Evolutionary conservation across 202 grass and related monocot species (phyloP).

Genomic region (Thinopyrum obtusiflorum): DNA sequence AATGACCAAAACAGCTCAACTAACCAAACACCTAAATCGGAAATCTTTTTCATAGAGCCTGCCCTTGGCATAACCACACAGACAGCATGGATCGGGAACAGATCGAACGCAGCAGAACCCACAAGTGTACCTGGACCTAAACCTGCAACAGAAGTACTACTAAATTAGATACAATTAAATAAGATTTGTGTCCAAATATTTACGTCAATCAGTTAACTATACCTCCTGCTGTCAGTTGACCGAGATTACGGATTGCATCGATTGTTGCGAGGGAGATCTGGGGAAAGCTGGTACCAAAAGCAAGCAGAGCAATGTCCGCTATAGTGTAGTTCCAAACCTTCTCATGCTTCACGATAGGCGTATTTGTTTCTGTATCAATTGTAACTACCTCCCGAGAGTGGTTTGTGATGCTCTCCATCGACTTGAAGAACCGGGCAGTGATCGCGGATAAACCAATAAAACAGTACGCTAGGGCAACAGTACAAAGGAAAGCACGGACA

Average conservation of each 20-base stretch:
- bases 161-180: not conserved
- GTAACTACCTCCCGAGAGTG: conserved; percentile 48
- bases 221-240: conserved; percentile 87
- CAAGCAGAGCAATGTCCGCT: conserved; percentile 78
- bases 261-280: conserved; percentile 90
- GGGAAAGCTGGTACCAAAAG: conserved; percentile 93
- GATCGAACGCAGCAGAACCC: conserved; percentile 88
- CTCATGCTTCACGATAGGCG: conserved; percentile 47
- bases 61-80: conserved; percentile 87
- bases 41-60: conserved; percentile 82
- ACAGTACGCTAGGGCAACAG: conserved; percentile 61
- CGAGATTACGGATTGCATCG: conserved; percentile 70
- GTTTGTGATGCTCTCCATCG: conserved; percentile 84
- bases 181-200: not conserved
- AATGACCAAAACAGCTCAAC: conserved; percentile 90
- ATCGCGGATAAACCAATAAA: conserved; percentile 78
- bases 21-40: conserved; percentile 85
- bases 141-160: conserved; percentile 39
- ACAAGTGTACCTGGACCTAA: conserved; percentile 87
- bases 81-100: conserved; percentile 92
- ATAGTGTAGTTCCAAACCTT: conserved; percentile 93
- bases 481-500: conserved; percentile 45
- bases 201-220: not conserved
- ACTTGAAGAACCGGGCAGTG: conserved; percentile 75
- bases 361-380: conserved; percentile 43